These are phyloP conservation scores for Cystoderma amianthinum DNA, from an alignment of 768 basidiomycete species.

Conservation along the genomic window DNA sequence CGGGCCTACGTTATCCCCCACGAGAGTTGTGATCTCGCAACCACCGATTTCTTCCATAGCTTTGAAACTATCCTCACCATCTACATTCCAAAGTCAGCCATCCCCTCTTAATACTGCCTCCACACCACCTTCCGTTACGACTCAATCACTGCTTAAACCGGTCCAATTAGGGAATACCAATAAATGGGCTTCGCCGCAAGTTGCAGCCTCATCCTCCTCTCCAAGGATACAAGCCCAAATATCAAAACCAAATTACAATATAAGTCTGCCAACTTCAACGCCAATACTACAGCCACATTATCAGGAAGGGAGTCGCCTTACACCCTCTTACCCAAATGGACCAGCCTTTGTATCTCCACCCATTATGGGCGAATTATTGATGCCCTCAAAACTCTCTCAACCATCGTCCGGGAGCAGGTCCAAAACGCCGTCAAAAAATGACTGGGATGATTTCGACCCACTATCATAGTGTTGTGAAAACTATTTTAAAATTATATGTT, in stretches of 20 bases:
- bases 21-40: not conserved
- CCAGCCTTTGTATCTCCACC: too few species aligned
- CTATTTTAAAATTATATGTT: conserved; percentile 38
- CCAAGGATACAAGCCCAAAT: conserved; percentile 7
- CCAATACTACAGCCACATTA: not conserved
- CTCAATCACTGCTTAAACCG: too few species aligned
- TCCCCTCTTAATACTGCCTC: conserved; percentile 5
- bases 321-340: too few species aligned
- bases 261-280: not conserved
- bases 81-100: not conserved
- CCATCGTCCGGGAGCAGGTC: conserved; percentile 31
- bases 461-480: conserved; percentile 30
- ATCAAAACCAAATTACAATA: conserved; percentile 18
- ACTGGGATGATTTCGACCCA: conserved; percentile 84
- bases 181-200: too few species aligned
- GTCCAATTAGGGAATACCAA: too few species aligned
- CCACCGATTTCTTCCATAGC: not conserved
- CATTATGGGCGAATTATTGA: conserved; percentile 39
- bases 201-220: too few species aligned
- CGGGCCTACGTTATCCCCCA: not conserved
- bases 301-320: too few species aligned
- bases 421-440: conserved; percentile 53
- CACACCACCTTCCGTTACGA: too few species aligned
- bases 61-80: not conserved
- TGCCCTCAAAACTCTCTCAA: conserved; percentile 58